Evolutionary conservation across 306 rosid species (phyloP).

Genomic region (Potentilla sterilis): DNA sequence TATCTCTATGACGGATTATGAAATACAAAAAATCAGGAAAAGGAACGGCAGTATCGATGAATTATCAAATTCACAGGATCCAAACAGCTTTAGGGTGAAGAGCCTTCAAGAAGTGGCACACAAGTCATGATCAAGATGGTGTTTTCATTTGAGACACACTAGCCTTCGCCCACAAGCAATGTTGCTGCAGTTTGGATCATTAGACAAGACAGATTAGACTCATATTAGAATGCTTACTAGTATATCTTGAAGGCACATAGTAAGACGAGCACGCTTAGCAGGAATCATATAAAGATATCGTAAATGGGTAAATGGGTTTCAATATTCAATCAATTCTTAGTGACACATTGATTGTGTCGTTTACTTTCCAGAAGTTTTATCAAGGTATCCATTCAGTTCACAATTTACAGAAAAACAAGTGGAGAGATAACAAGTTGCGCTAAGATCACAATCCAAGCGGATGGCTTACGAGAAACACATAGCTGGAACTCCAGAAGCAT

Average conservation of each 20-base stretch:
- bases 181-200: conserved; percentile 51
- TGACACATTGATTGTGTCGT: neutral
- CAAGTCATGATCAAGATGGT: conserved; percentile 5
- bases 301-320: neutral
- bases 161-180: conserved; percentile 49
- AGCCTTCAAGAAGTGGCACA: conserved; percentile 1
- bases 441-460: neutral
- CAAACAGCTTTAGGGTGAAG: conserved; percentile 14
- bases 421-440: neutral
- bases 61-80: conserved; percentile 17
- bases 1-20: conserved; percentile 8
- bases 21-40: neutral
- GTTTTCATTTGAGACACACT: conserved; percentile 48
- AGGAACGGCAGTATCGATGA: neutral
- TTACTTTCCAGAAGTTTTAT: neutral
- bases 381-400: neutral
- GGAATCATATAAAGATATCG: neutral
- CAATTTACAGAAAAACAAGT: neutral
- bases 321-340: neutral
- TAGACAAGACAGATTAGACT: neutral
- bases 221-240: neutral
- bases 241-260: neutral
- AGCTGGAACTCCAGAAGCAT: neutral
- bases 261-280: neutral
- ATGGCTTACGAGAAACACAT: neutral